Conservation (phyloP, 345 rosid genomes). For the Salix caprea region DNA sequence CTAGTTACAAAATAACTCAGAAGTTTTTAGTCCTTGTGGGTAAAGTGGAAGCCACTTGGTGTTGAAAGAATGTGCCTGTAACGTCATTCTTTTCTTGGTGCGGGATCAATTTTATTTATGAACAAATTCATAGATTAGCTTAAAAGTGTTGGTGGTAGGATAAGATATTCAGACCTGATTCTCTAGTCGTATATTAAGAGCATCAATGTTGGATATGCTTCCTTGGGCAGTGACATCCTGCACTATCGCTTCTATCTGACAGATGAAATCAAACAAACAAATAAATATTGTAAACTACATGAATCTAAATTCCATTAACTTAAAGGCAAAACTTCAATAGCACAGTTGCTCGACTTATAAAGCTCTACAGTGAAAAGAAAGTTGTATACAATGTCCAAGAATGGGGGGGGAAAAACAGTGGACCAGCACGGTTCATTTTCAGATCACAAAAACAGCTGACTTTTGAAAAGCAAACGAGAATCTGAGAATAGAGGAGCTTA, state of each 20-base stretch:
- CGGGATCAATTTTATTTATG: neutral
- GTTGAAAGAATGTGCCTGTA: neutral
- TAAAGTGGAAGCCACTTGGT: neutral
- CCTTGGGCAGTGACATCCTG: slow-evolving; percentile 71
- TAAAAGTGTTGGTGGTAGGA: neutral
- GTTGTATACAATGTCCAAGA: neutral
- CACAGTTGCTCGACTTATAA: neutral
- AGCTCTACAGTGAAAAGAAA: neutral
- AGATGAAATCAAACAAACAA: slow-evolving; percentile 8
- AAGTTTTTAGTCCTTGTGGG: neutral
- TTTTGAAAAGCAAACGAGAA: neutral
- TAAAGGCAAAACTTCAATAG: neutral
- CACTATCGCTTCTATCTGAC: slow-evolving; percentile 74
- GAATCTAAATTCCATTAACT: neutral
- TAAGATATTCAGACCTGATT: slow-evolving; percentile 54
- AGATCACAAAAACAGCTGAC: neutral
- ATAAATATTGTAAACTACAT: neutral
- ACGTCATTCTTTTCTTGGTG: neutral
- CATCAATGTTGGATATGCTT: slow-evolving; percentile 56
- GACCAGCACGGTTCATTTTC: too few species aligned
- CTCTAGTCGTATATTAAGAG: slow-evolving; percentile 67
- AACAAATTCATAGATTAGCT: neutral
- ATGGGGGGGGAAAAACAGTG: too few species aligned
- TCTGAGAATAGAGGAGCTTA: neutral
- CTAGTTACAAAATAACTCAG: neutral